Percentiles rank a stretch among this genome's conserved stretches.
phyloP scores from a whole-genome alignment of 306 rosid species.

The Quercus agrifolia region DNA sequence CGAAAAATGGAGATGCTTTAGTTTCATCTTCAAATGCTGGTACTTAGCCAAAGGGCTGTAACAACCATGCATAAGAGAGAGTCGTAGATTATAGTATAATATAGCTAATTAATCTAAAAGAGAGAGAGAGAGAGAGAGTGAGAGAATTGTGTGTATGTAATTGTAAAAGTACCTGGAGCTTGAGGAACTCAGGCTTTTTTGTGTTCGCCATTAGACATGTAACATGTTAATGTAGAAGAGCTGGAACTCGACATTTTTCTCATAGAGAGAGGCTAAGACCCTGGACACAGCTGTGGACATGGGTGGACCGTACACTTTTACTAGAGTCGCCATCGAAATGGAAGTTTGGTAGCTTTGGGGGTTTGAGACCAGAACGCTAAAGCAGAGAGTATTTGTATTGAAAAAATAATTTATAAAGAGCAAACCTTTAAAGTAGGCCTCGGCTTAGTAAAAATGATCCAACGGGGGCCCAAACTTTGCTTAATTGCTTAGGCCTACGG shows the following conservation, averaged over 20 bases:
- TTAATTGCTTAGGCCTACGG: background rate
- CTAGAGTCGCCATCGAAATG: constrained; percentile 47
- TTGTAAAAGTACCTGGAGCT: constrained; percentile 47
- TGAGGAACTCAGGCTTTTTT: constrained; percentile 57
- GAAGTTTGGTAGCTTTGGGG: background rate
- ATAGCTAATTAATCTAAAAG: background rate
- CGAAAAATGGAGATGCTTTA: constrained; percentile 58
- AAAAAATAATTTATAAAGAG: no score
- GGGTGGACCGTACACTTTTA: constrained; percentile 78
- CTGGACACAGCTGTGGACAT: constrained; percentile 79
- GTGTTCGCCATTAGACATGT: constrained; percentile 79
- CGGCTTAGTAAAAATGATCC: no score
- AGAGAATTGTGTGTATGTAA: background rate
- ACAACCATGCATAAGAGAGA: background rate
- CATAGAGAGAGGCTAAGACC: constrained; percentile 68
- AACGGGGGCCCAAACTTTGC: background rate
- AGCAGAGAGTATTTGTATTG: no score
- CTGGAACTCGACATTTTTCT: constrained; percentile 64
- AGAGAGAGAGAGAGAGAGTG: background rate
- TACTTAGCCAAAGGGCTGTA: constrained; percentile 83
- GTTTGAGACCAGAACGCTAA: no score
- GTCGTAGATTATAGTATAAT: background rate
- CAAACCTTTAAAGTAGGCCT: background rate
- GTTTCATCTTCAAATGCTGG: constrained; percentile 72
- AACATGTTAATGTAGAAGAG: constrained; percentile 42